Evolutionary conservation across 2,329 filamentous ascomycete genomes (phyloP).

Genomic region (Sarocladiaceae sp.): DNA sequence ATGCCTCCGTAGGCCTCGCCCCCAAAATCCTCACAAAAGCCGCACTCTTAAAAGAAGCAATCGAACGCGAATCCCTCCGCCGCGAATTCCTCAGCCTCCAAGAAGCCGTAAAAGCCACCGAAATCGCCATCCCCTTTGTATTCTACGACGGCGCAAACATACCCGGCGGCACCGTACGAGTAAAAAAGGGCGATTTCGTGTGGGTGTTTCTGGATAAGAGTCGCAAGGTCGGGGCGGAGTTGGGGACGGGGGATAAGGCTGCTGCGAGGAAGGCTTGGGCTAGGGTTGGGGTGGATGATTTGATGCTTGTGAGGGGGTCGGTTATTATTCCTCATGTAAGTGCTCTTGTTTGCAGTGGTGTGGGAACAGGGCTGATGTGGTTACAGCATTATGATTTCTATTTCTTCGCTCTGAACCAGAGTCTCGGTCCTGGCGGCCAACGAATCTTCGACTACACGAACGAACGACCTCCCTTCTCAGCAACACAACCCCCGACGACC

Average conservation of each 20-base stretch:
- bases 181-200: conserved; percentile 89
- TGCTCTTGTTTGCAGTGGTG: conserved; percentile 21
- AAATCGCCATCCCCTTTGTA: conserved; percentile 89
- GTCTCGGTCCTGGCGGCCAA: conserved; percentile 64
- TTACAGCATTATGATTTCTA: conserved; percentile 92
- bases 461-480: conserved; percentile 34
- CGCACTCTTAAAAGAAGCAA: conserved; percentile 73
- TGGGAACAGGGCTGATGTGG: neutral
- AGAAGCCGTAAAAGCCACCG: conserved; percentile 81
- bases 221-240: conserved; percentile 81
- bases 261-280: conserved; percentile 77
- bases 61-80: conserved; percentile 71
- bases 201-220: conserved; percentile 94
- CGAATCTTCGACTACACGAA: conserved; percentile 72
- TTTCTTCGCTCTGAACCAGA: conserved; percentile 91
- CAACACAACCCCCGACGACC: conserved; percentile 19
- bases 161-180: conserved; percentile 74
- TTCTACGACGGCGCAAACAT: conserved; percentile 95
- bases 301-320: conserved; percentile 87
- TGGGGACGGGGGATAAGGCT: conserved; percentile 66
- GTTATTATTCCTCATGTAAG: conserved; percentile 92
- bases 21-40: conserved; percentile 70
- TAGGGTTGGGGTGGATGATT: conserved; percentile 86
- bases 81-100: conserved; percentile 81
- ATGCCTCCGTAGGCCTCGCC: conserved; percentile 54